phyloP scores from a whole-genome alignment of 2,329 filamentous ascomycete species.

The Aspergillus sp. region DNA sequence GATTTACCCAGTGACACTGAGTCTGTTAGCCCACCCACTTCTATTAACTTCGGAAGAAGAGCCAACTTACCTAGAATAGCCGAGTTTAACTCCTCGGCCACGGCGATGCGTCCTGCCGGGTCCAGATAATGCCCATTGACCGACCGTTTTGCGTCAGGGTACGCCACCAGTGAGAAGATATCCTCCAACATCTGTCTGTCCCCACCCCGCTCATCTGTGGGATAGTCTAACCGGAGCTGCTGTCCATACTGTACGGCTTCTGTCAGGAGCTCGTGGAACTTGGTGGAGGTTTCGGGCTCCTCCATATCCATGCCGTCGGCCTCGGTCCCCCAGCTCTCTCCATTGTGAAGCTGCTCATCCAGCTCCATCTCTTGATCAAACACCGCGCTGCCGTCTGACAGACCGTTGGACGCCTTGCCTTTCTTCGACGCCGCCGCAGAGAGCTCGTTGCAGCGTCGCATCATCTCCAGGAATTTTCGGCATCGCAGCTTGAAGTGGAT shows the following conservation, averaged over 20 bases:
- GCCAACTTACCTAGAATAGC: slow-evolving; percentile 74
- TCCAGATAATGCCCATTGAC: slow-evolving; percentile 78
- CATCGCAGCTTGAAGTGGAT: slow-evolving; percentile 87
- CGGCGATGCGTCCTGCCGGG: slow-evolving; percentile 67
- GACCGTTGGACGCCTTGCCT: slow-evolving; percentile 38
- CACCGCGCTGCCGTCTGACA: slow-evolving; percentile 45
- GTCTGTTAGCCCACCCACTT: slow-evolving; percentile 6
- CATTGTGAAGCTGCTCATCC: slow-evolving; percentile 48
- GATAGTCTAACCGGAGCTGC: slow-evolving; percentile 74
- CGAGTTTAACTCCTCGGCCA: slow-evolving; percentile 92
- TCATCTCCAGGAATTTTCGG: slow-evolving; percentile 94
- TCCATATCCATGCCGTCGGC: slow-evolving; percentile 58
- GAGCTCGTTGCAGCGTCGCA: slow-evolving; percentile 69
- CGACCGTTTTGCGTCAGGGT: slow-evolving; percentile 74
- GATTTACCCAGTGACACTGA: slow-evolving; percentile 90
- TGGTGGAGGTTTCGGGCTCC: slow-evolving; percentile 37
- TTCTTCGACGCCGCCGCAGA: slow-evolving; percentile 40
- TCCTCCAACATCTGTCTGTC: slow-evolving; percentile 73
- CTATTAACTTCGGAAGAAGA: slow-evolving; percentile 3
- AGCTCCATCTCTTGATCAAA: slow-evolving; percentile 59
- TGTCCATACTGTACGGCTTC: slow-evolving; percentile 79
- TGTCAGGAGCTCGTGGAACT: slow-evolving; percentile 57
- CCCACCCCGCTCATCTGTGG: slow-evolving; percentile 66
- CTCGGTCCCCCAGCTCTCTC: slow-evolving; percentile 28
- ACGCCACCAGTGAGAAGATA: slow-evolving; percentile 86